Evolutionary conservation across 768 basidiomycete genomes (phyloP).

Genomic region (Hericium coralloides): DNA sequence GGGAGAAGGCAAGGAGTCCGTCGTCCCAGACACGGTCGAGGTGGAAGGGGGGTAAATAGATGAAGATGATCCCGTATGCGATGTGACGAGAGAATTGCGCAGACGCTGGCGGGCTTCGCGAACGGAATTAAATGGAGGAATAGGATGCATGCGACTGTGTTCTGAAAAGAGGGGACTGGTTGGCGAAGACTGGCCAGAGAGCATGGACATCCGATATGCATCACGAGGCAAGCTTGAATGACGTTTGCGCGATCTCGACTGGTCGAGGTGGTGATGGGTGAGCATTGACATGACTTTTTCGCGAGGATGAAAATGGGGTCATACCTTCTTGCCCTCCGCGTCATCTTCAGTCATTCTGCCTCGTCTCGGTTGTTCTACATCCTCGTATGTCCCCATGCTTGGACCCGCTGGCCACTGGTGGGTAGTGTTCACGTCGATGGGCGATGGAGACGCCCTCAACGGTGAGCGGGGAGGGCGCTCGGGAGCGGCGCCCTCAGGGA

Average conservation of each 20-base stretch:
- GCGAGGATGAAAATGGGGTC: background rate
- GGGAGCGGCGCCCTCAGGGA: slow-evolving; percentile 2
- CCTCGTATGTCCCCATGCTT: slow-evolving; percentile 9
- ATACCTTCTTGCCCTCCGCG: slow-evolving; percentile 11
- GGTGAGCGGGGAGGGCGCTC: slow-evolving; percentile 14
- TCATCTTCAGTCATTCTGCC: slow-evolving; percentile 5
- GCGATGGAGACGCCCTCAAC: slow-evolving; percentile 8
- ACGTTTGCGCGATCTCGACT: slow-evolving; percentile 10
- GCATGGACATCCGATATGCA: slow-evolving; percentile 13
- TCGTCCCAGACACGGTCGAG: slow-evolving; percentile 44
- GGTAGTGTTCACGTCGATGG: slow-evolving; percentile 1
- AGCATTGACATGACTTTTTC: background rate
- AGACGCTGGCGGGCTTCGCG: slow-evolving; percentile 17
- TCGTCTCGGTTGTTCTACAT: slow-evolving; percentile 11
- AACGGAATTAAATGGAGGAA: slow-evolving; percentile 15
- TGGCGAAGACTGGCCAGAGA: slow-evolving; percentile 10
- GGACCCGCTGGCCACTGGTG: slow-evolving; percentile 4
- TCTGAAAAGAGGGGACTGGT: slow-evolving; percentile 14
- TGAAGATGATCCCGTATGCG: slow-evolving; percentile 60
- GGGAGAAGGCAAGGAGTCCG: slow-evolving; percentile 59
- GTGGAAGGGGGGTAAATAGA: slow-evolving; percentile 74
- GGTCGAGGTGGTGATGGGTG: background rate
- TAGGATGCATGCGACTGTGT: slow-evolving; percentile 11
- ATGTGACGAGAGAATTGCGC: slow-evolving; percentile 46
- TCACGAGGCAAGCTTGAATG: slow-evolving; percentile 16